Evolutionary conservation across 805 yeast species (phyloP).

Genomic region (Blastobotrys robertii): DNA sequence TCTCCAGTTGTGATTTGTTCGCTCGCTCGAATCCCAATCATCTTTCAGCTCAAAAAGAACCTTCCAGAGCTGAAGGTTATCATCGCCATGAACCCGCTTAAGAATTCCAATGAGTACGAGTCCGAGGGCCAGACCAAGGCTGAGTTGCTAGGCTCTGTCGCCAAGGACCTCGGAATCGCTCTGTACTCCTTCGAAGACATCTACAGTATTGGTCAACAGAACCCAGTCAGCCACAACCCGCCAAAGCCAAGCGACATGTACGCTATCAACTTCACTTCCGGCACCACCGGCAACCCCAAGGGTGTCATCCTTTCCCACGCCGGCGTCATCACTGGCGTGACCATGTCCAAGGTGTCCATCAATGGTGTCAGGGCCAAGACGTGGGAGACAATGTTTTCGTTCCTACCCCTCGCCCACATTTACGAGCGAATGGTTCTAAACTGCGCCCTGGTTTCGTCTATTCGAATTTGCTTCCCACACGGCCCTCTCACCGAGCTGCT

Average conservation of each 20-base stretch:
- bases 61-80: constrained; percentile 40
- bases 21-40: constrained; percentile 38
- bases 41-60: constrained; percentile 37
- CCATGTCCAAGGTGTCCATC: constrained; percentile 21
- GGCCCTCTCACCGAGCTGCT: constrained; percentile 43
- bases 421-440: constrained; percentile 43
- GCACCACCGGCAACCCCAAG: constrained; percentile 68
- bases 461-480: constrained; percentile 46
- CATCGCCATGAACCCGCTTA: constrained; percentile 43
- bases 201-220: constrained; percentile 33
- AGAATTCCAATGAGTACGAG: constrained; percentile 25
- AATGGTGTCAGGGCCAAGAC: constrained; percentile 28
- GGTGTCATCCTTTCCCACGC: constrained; percentile 53
- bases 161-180: constrained; percentile 25
- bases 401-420: constrained; percentile 50
- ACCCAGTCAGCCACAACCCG: constrained; percentile 37
- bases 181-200: constrained; percentile 36
- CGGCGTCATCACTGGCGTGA: constrained; percentile 40
- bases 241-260: constrained; percentile 45
- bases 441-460: constrained; percentile 38
- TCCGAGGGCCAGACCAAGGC: constrained; percentile 21
- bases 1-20: constrained; percentile 53
- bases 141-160: constrained; percentile 22
- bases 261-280: constrained; percentile 65
- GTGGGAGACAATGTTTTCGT: constrained; percentile 23